These are phyloP conservation scores for Globisporangium viniferum DNA, from an alignment of 352 stramenopile species.

Conservation along the genomic window DNA sequence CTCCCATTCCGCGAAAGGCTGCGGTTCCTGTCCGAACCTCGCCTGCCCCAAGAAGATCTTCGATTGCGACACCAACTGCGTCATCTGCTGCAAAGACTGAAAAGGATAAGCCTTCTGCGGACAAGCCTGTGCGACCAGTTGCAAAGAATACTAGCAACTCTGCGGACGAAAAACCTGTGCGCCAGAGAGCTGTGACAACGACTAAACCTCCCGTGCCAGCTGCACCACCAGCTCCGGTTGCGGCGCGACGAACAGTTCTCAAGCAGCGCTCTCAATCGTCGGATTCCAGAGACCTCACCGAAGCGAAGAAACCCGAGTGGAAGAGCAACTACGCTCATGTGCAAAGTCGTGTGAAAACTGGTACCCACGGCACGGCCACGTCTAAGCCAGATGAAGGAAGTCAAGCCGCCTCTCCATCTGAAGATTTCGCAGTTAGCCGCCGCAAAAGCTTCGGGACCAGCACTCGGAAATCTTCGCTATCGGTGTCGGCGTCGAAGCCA, in stretches of 20 bases:
- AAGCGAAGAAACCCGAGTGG: constrained; percentile 5
- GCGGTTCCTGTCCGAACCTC: constrained; percentile 11
- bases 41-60: constrained; percentile 5
- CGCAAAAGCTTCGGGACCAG: constrained; percentile 12
- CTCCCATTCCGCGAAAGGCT: constrained; percentile 10
- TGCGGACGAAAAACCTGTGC: background rate
- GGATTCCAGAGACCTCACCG: constrained; percentile 10
- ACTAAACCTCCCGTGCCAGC: background rate
- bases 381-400: background rate
- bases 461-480: background rate
- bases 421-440: background rate
- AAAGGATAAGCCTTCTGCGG: background rate
- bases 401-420: background rate
- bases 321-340: constrained; percentile 2
- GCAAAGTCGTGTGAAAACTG: constrained; percentile 4
- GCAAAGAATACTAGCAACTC: background rate
- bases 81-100: constrained; percentile 12
- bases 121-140: background rate
- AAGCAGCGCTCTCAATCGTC: constrained; percentile 17
- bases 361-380: background rate
- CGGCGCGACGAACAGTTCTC: background rate
- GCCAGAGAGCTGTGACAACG: constrained; percentile 4
- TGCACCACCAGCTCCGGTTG: background rate
- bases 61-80: constrained; percentile 8
- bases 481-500: constrained; percentile 1